Evolutionary conservation across 139 green algal genomes (phyloP), one percentile per base, ranked within the genome.

Genomic region (Gonium pectorale): DNA sequence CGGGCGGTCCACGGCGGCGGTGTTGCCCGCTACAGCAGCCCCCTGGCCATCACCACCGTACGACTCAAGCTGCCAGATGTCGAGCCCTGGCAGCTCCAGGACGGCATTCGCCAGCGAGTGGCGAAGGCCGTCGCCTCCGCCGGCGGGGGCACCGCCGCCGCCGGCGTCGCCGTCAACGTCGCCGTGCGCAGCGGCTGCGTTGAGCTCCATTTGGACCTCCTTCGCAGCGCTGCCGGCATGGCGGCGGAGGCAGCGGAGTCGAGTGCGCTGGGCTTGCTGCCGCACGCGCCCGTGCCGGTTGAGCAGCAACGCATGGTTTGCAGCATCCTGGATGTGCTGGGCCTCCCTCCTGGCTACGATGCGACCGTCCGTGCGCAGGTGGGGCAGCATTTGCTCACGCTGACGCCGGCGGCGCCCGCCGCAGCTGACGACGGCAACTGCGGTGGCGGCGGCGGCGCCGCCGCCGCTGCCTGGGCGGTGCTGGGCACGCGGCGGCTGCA

Each of bases 321-420:
- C 17, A 37, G 40, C 41, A 46, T 84, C 21, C 24, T 84, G 62
- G 40, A 40, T 24, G 62, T 46, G 22, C 33, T 84, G 19, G 78
- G 78, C 5, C 35, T 84, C 44, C 78, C 78, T 26, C 31, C 33
- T 15, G 78, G 63, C 13, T 75, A 67, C 43, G 35, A n/a, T 7
- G 22, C 3, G 8, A 29, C 27, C 11, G 78, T 84, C 6, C 27
- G 41, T 2, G 78, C 78, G 54, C 85, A 89, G 85, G 62, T 86
- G 29, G 52, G 85, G 24, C 24, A 59, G 22, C 49, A 86, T 1
- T 40, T 89, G 85, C 54, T 86, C 54, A 67, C 62, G 43, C 77
- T 89, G 66, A 51, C 85, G 67, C 77, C 77, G 29, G 77, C 52
- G n/a, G 66, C 52, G 38, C 3, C 72, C 6, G 46, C 6, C 5